A percentile compares a stretch with the other conserved stretches of the same genome.
Evolutionary conservation across 179 eudicot species (phyloP).

Genomic region (Actinidia arguta): DNA sequence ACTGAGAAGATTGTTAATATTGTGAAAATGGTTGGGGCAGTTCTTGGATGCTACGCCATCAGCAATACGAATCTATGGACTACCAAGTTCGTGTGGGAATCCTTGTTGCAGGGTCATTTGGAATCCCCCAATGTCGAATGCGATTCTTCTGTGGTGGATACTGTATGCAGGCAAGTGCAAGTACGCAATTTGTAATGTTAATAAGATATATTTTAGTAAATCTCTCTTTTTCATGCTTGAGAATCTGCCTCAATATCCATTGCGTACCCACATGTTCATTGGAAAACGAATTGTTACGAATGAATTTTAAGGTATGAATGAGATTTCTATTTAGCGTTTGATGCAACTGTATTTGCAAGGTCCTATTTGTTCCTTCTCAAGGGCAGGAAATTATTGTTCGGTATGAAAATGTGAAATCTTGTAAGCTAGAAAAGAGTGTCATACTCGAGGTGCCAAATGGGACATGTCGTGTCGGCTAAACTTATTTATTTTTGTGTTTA

Average conservation of each 20-base stretch:
- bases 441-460: slow-evolving; percentile 58
- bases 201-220: neutral
- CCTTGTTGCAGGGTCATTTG: slow-evolving; percentile 84
- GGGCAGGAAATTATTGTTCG: slow-evolving; percentile 50
- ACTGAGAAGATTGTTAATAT: slow-evolving; percentile 88
- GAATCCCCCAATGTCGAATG: slow-evolving; percentile 77
- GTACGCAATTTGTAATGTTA: neutral
- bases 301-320: slow-evolving; percentile 60
- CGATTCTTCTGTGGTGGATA: slow-evolving; percentile 82
- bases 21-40: slow-evolving; percentile 54
- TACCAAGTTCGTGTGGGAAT: slow-evolving; percentile 81
- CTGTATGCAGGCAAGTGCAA: slow-evolving; percentile 48
- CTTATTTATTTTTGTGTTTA: too few relatives aligned
- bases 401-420: slow-evolving; percentile 33
- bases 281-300: slow-evolving; percentile 54
- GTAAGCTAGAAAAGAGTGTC: slow-evolving; percentile 39
- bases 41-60: slow-evolving; percentile 61
- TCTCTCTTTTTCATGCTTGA: slow-evolving; percentile 23
- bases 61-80: slow-evolving; percentile 61
- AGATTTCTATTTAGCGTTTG: slow-evolving; percentile 6
- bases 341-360: neutral
- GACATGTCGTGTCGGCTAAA: too few relatives aligned
- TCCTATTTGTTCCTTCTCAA: neutral
- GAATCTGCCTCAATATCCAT: slow-evolving; percentile 70
- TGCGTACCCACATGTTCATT: slow-evolving; percentile 72